Evolutionary conservation across 129 eudicot species (phyloP), one percentile per base, ranked within the genome.

Genomic region (Artemisia argyi): DNA sequence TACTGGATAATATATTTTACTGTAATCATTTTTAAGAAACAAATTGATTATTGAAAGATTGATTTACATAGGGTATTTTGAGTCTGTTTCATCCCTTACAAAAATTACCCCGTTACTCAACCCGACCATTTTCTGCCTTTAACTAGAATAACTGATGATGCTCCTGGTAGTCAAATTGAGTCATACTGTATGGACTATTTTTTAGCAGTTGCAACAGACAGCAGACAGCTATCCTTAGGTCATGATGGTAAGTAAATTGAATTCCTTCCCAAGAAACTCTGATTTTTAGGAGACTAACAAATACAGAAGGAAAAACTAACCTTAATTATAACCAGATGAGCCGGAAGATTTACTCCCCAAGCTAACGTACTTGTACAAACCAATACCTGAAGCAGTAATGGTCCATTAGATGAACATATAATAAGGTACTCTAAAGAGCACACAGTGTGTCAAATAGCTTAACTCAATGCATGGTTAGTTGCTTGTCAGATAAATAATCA

Each of bases 271-370:
- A 17, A 52, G 20, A 51, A 11, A 5, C 2, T 6, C 7, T 44
- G 42, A 15, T 24, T 61, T 8, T 11, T 16, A 5, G 8, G 44
- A 49, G 10, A 5, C 44, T 9, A 49, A 32, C 30, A 50, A 17
- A 73, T 48, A 59, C 48, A 61, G 16, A 72, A 49, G 56, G 16
- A 42, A 39, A 39, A n/a, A 55, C 92, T 81, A 76, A 94, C 98
- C 98, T 94, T 94, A 60, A 94, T 90, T 71, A 94, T 79, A 68
- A 94, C 98, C 71, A 94, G 73, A 86, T 94, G 97, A 50, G 98
- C 98, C 1, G 98, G 98, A 86, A 94, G 98, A 64, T 94, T 94
- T 46, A 94, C 98, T 59, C 98, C 98, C 98, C 98, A 94, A 73
- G 98, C 98, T 77, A 94, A 88, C 19, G 98, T 94, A 81, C 98